Percentiles rank a stretch among this genome's conserved stretches.
Evolutionary conservation across 2,329 filamentous ascomycete genomes (phyloP).

Genomic region (Trichoderma sp.): DNA sequence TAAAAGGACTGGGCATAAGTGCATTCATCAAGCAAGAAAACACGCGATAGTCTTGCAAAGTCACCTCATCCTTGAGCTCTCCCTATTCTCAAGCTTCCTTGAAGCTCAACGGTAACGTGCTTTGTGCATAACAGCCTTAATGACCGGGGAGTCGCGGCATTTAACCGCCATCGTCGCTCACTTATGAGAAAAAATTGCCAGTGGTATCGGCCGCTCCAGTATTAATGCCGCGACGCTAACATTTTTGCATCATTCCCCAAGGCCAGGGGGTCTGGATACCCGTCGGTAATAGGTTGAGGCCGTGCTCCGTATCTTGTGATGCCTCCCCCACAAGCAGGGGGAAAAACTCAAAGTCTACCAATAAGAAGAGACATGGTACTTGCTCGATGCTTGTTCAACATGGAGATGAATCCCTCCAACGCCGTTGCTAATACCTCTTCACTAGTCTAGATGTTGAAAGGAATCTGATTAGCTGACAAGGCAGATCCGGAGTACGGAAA

Average conservation of each 20-base stretch:
- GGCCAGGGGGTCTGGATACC: neutral
- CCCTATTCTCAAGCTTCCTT: neutral
- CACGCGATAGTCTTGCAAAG: neutral
- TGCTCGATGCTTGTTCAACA: neutral
- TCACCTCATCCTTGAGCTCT: neutral
- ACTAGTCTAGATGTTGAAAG: neutral
- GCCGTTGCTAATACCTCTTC: neutral
- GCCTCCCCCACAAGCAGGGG: constrained; percentile 6
- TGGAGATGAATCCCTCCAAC: neutral
- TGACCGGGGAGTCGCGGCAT: constrained; percentile 18
- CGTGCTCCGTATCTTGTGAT: constrained; percentile 3
- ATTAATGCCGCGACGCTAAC: constrained; percentile 18
- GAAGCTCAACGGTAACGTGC: neutral
- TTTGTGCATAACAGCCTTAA: neutral
- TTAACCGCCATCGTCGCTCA: neutral
- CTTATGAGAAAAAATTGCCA: neutral
- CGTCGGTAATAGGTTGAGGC: neutral
- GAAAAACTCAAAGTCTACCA: neutral
- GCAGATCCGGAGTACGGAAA: constrained; percentile 11
- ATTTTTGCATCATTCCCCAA: neutral
- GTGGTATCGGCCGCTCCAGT: constrained; percentile 4
- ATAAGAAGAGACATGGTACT: neutral
- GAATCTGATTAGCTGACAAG: neutral
- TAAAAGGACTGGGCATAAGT: neutral
- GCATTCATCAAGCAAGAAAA: neutral